phyloP scores from a whole-genome alignment of 805 yeast species.

The Wickerhamomyces strasburgensis region DNA sequence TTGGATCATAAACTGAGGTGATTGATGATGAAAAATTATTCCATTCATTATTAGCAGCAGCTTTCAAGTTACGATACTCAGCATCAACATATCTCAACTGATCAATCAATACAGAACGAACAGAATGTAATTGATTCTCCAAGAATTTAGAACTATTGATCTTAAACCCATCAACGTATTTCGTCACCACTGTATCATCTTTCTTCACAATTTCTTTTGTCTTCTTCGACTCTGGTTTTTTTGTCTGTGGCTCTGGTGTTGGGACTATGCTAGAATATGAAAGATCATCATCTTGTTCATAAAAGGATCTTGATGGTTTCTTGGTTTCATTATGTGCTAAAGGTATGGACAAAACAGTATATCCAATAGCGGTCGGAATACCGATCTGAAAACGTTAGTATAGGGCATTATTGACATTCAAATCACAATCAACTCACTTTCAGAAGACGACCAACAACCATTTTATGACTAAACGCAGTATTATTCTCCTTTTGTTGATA shows the following conservation, averaged over 20 bases:
- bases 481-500: too few relatives aligned
- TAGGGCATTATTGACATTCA: too few relatives aligned
- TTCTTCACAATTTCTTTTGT: conserved; percentile 1
- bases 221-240: conserved; percentile 2
- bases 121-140: conserved; percentile 15
- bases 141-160: conserved; percentile 22
- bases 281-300: conserved; percentile 17
- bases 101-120: conserved; percentile 14
- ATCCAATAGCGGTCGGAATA: conserved; percentile 17
- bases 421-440: too few relatives aligned
- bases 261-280: conserved; percentile 7
- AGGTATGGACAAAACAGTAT: conserved; percentile 29
- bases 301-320: conserved; percentile 23
- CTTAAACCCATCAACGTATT: conserved; percentile 23
- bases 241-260: conserved; percentile 1
- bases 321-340: conserved; percentile 32
- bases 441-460: too few relatives aligned
- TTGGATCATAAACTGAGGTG: conserved; percentile 23
- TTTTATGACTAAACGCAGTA: too few relatives aligned
- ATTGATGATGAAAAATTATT: conserved; percentile 12
- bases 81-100: conserved; percentile 19
- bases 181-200: conserved; percentile 11
- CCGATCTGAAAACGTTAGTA: too few relatives aligned
- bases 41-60: conserved; percentile 23
- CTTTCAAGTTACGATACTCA: conserved; percentile 22